Conservation (phyloP, 208 protist species). For the Acanthamoeba healyi region DNA sequence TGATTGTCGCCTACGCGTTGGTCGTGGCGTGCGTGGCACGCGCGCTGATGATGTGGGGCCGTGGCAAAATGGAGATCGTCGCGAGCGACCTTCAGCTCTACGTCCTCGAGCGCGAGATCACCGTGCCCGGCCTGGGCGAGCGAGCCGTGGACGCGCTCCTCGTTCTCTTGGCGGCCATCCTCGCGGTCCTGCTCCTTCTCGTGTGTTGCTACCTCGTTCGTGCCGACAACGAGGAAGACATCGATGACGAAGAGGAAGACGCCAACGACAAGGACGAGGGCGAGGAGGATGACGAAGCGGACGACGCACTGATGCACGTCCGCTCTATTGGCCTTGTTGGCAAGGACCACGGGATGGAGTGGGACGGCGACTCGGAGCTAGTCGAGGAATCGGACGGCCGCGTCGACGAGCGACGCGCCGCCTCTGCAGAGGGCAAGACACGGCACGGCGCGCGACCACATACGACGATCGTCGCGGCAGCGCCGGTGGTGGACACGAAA, state of each 20-base stretch:
- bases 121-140: neutral
- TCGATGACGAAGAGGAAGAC: neutral
- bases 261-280: neutral
- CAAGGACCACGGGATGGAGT: too few relatives aligned
- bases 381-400: too few relatives aligned
- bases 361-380: too few relatives aligned
- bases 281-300: neutral
- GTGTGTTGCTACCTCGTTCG: neutral
- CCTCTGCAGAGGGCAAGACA: too few relatives aligned
- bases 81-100: neutral
- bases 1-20: neutral
- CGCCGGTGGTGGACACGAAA: neutral
- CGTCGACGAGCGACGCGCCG: too few relatives aligned
- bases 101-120: neutral
- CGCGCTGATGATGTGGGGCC: neutral
- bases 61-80: conserved; percentile 9
- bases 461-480: too few relatives aligned
- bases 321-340: neutral
- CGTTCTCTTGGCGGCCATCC: neutral
- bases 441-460: too few relatives aligned
- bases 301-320: neutral
- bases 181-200: neutral
- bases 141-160: neutral
- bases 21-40: neutral
- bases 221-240: neutral